Percentiles rank a stretch among this genome's conserved stretches.
Conservation (phyloP, 495 filamentous ascomycete genomes). For the Talaromyces nanjingensis region DNA sequence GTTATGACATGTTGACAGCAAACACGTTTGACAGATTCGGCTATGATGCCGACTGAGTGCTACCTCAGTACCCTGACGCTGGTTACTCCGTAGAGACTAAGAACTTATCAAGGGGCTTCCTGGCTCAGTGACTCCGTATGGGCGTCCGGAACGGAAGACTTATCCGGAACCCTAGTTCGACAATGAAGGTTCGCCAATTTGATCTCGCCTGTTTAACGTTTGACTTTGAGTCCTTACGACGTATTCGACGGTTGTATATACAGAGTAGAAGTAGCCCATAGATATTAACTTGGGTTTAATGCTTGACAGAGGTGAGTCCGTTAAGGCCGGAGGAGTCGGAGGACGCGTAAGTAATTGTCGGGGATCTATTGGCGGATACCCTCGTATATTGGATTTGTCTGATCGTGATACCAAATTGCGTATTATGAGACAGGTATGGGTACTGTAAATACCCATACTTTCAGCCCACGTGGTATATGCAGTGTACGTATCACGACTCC, state of each 20-base stretch:
- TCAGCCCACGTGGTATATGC: not conserved
- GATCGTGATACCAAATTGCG: not conserved
- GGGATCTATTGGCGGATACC: too few species aligned
- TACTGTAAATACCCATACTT: too few species aligned
- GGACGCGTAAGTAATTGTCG: not conserved
- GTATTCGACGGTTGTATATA: not conserved
- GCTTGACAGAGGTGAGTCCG: not conserved
- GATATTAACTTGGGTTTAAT: not conserved
- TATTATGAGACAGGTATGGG: not conserved
- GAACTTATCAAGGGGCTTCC: too few species aligned
- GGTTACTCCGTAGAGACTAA: too few species aligned
- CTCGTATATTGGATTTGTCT: not conserved
- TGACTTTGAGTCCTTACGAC: too few species aligned
- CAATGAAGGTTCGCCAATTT: not conserved
- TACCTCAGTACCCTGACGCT: not conserved
- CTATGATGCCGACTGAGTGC: not conserved
- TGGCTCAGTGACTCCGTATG: not conserved
- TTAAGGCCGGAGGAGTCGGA: too few species aligned
- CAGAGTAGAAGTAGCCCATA: not conserved
- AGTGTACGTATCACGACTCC: not conserved
- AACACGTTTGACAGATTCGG: not conserved
- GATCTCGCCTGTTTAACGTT: not conserved
- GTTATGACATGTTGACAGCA: not conserved
- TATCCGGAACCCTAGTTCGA: not conserved
- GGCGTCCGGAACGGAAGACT: not conserved